Percentiles rank a stretch among this genome's conserved stretches.
Conservation (phyloP, 1,284 basidiomycete genomes). For the Rhodofomes roseus region DNA sequence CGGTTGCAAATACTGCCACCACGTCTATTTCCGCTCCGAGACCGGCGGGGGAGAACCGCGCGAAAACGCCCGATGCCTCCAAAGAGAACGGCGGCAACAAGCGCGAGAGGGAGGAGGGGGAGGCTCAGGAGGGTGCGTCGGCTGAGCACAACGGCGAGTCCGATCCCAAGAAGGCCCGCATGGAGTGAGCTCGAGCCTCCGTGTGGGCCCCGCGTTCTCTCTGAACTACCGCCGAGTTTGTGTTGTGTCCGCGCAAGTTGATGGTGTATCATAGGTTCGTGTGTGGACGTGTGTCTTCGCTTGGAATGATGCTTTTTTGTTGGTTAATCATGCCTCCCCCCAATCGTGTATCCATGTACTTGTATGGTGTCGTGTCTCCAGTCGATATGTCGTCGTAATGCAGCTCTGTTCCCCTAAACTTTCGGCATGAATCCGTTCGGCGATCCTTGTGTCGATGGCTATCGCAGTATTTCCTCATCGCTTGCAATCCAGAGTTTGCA, state of each 20-base stretch:
- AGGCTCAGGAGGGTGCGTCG: conserved; percentile 9
- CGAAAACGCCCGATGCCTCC: conserved; percentile 3
- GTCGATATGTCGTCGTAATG: not conserved
- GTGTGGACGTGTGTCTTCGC: conserved; percentile 8
- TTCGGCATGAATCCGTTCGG: too few relatives aligned
- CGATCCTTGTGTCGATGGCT: too few relatives aligned
- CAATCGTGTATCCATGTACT: not conserved
- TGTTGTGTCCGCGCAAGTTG: not conserved
- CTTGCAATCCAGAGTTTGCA: too few relatives aligned
- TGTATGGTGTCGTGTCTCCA: not conserved
- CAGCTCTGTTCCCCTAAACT: not conserved
- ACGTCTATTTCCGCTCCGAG: not conserved
- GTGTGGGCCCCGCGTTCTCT: too few relatives aligned
- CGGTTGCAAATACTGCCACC: conserved; percentile 1
- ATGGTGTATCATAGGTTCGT: conserved; percentile 18
- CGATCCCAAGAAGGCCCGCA: conserved; percentile 27
- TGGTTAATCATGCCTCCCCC: not conserved
- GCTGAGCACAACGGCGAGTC: conserved; percentile 8
- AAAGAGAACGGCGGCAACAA: conserved; percentile 21
- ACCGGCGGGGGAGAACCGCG: not conserved
- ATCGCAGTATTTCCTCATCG: too few relatives aligned
- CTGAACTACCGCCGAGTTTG: not conserved
- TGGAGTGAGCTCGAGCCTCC: conserved; percentile 24
- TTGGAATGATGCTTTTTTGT: conserved; percentile 10
- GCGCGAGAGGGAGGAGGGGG: conserved; percentile 18